These are phyloP conservation scores for Vigna trinervia DNA, from an alignment of 306 rosid genomes.

Conservation along the genomic window DNA sequence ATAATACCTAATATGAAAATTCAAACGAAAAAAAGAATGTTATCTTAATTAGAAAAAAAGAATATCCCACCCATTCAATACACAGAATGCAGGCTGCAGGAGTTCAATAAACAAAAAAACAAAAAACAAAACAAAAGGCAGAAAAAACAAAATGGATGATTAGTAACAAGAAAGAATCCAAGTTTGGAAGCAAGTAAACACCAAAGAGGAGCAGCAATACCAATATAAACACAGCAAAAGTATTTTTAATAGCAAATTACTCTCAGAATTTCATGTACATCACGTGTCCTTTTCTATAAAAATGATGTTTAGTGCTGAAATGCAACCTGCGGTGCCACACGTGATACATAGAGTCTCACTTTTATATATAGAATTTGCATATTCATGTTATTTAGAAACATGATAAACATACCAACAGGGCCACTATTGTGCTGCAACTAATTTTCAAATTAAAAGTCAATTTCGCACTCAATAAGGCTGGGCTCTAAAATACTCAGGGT, in stretches of 20 bases:
- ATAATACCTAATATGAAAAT: too few relatives aligned
- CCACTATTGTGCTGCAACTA: neutral
- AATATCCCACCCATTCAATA: too few relatives aligned
- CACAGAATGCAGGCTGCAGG: too few relatives aligned
- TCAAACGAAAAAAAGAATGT: too few relatives aligned
- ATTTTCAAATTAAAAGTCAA: conserved; percentile 2
- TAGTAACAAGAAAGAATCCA: conserved; percentile 15
- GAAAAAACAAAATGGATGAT: too few relatives aligned
- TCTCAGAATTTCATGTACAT: conserved; percentile 1
- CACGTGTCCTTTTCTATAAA: neutral
- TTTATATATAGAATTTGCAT: neutral
- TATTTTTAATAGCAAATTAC: neutral
- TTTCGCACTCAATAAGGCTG: neutral
- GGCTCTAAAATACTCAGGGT: conserved; percentile 16
- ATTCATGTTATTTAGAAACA: neutral
- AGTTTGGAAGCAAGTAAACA: conserved; percentile 39
- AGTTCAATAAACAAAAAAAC: too few relatives aligned
- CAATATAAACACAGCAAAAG: neutral
- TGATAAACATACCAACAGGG: conserved; percentile 1
- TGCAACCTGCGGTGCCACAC: conserved; percentile 14
- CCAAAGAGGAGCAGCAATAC: neutral
- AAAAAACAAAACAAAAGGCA: too few relatives aligned
- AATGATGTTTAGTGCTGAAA: neutral
- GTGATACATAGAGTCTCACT: neutral
- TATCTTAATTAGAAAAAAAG: too few relatives aligned